These are phyloP conservation scores for Sporothrix pseudoabietina DNA, from an alignment of 2,329 filamentous ascomycete genomes.

Conservation along the genomic window DNA sequence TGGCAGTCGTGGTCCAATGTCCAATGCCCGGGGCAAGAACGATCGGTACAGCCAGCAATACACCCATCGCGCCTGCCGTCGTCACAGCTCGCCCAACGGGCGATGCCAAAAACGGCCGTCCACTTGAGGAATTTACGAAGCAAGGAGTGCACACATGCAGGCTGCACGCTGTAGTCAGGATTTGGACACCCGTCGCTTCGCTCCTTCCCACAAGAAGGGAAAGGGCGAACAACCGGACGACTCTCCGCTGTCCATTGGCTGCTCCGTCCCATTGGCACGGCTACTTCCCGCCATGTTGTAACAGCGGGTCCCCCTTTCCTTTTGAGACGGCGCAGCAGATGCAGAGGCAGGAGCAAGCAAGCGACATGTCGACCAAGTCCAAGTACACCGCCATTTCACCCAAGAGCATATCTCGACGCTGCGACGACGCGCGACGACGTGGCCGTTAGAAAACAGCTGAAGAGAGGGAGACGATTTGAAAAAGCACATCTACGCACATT, in stretches of 20 bases:
- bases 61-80: not conserved
- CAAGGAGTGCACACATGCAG: not conserved
- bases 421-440: slow-evolving; percentile 16
- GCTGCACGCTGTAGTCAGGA: slow-evolving; percentile 1
- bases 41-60: not conserved
- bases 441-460: not conserved
- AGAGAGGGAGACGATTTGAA: too few relatives aligned
- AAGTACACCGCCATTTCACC: slow-evolving; percentile 21
- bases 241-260: not conserved
- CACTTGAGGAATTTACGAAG: not conserved
- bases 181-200: not conserved
- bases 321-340: slow-evolving; percentile 18
- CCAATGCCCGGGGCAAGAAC: not conserved
- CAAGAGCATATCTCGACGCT: not conserved
- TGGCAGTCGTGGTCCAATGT: not conserved
- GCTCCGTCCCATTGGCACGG: slow-evolving; percentile 28
- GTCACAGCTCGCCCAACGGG: not conserved
- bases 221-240: slow-evolving; percentile 2
- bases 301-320: slow-evolving; percentile 20
- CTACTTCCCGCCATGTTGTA: slow-evolving; percentile 20
- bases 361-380: not conserved
- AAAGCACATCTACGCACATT: not conserved
- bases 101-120: slow-evolving; percentile 4
- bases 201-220: slow-evolving; percentile 2
- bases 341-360: not conserved